Conservation (phyloP, 306 rosid species). For the Prunus campanulata region DNA sequence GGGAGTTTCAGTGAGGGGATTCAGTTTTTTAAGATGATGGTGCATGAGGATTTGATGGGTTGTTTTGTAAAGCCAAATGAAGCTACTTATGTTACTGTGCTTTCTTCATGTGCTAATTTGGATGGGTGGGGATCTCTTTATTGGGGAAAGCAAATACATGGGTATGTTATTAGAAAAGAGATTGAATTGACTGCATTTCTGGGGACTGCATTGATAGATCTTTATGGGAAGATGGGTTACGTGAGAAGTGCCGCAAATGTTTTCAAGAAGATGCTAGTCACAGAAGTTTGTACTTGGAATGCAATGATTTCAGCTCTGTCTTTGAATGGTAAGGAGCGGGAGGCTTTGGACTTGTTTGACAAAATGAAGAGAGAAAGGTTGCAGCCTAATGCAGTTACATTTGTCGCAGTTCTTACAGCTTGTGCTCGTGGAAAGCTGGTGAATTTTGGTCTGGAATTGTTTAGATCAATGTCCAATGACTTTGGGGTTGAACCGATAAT, state of each 20-base stretch:
- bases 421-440: constrained; percentile 66
- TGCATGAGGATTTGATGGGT: constrained; percentile 35
- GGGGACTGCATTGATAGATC: constrained; percentile 59
- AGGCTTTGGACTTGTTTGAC: constrained; percentile 60
- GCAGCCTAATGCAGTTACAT: constrained; percentile 57
- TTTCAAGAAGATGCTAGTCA: constrained; percentile 37
- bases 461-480: constrained; percentile 43
- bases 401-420: constrained; percentile 65
- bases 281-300: constrained; percentile 73
- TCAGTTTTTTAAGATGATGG: constrained; percentile 53
- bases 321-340: constrained; percentile 62
- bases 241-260: constrained; percentile 38
- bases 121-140: constrained; percentile 45
- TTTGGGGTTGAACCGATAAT: constrained; percentile 45
- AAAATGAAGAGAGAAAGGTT: constrained; percentile 45
- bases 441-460: constrained; percentile 50
- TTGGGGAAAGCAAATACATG: constrained; percentile 66
- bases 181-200: constrained; percentile 42
- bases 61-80: constrained; percentile 62
- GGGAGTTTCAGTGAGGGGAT: constrained; percentile 45
- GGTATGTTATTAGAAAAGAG: constrained; percentile 37
- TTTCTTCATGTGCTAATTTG: constrained; percentile 59
- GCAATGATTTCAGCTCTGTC: constrained; percentile 74
- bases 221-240: constrained; percentile 75
- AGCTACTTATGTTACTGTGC: constrained; percentile 67